Conservation (phyloP, 371 early-diverging fungal species). For the Amoeboaphelidium protococcarum region DNA sequence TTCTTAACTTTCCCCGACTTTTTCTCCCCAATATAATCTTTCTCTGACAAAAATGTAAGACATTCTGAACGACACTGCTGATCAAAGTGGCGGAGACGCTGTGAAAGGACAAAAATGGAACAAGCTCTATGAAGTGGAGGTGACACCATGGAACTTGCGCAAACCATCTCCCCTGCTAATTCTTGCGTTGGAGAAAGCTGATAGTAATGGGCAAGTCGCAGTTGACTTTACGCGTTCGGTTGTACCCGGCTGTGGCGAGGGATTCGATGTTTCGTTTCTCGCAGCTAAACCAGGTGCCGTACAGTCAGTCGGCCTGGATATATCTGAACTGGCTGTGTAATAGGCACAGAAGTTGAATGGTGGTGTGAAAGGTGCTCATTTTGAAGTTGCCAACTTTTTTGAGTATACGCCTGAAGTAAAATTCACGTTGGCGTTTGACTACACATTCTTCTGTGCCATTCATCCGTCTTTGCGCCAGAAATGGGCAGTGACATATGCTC, state of each 20-base stretch:
- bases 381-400: too few relatives aligned
- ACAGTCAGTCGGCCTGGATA: not conserved
- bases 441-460: conserved; percentile 1
- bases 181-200: not conserved
- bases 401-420: too few relatives aligned
- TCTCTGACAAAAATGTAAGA: too few relatives aligned
- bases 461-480: not conserved
- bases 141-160: not conserved
- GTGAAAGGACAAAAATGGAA: not conserved
- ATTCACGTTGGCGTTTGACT: not conserved
- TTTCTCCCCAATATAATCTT: too few relatives aligned
- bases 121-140: not conserved
- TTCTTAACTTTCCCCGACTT: too few relatives aligned
- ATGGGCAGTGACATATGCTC: not conserved
- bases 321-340: not conserved
- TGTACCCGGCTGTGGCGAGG: not conserved
- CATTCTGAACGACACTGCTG: too few relatives aligned
- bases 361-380: too few relatives aligned
- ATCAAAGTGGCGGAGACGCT: too few relatives aligned
- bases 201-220: not conserved
- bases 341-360: too few relatives aligned
- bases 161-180: not conserved
- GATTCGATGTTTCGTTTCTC: not conserved
- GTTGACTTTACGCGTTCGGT: not conserved
- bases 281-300: not conserved